Evolutionary conservation across 768 basidiomycete genomes (phyloP).

Genomic region (Gloeopeniophorella convolvens): DNA sequence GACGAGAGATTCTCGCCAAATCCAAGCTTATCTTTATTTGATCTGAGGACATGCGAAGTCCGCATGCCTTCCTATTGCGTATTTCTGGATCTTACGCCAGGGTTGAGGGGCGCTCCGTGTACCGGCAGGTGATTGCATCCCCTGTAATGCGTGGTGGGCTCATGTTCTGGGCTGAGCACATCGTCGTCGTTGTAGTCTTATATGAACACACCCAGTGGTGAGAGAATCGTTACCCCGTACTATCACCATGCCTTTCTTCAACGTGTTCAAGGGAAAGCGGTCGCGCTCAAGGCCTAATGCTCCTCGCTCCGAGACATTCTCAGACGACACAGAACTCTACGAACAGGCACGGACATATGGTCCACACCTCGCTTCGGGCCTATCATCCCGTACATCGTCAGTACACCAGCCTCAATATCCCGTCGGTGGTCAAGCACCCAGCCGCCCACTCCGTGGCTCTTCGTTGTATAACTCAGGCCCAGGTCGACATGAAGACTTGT

Average conservation of each 20-base stretch:
- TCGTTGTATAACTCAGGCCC: not conserved
- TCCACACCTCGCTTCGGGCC: not conserved
- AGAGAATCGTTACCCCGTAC: conserved; percentile 6
- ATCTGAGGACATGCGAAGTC: conserved; percentile 15
- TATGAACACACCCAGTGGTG: conserved; percentile 12
- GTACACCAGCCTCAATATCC: not conserved
- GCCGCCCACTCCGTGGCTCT: not conserved
- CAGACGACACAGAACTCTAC: conserved; percentile 4
- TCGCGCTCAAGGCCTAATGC: not conserved
- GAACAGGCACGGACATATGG: not conserved
- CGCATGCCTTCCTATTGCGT: conserved; percentile 10
- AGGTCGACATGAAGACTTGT: not conserved
- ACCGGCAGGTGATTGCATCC: conserved; percentile 16
- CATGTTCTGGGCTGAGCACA: conserved; percentile 11
- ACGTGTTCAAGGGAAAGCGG: conserved; percentile 17
- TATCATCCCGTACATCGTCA: not conserved
- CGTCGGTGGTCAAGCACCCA: not conserved
- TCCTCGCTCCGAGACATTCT: not conserved
- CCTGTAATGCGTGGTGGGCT: conserved; percentile 10
- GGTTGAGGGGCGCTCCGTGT: conserved; percentile 15
- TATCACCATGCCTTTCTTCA: conserved; percentile 18
- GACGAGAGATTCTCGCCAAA: conserved; percentile 8
- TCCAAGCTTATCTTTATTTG: conserved; percentile 10
- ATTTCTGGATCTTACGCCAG: conserved; percentile 6
- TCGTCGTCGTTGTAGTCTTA: conserved; percentile 4